These are phyloP conservation scores for Phaeoacremonium minimum DNA, from an alignment of 2,329 filamentous ascomycete genomes.

Conservation along the genomic window DNA sequence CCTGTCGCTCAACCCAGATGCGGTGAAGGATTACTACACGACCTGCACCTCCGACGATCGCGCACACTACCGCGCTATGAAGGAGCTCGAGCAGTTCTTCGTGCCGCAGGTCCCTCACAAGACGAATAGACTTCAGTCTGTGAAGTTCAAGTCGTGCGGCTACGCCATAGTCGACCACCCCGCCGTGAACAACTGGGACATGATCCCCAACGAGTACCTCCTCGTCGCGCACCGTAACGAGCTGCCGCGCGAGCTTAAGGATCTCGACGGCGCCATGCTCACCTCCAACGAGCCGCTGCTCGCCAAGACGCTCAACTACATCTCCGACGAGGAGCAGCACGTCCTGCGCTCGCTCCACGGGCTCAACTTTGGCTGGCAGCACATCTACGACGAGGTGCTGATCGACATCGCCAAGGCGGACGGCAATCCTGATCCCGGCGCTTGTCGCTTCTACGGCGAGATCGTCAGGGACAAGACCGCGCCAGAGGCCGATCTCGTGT, in stretches of 20 bases:
- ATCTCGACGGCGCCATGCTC: slow-evolving; percentile 25
- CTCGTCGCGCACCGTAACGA: slow-evolving; percentile 8
- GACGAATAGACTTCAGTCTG: slow-evolving; percentile 23
- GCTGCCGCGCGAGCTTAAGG: slow-evolving; percentile 5
- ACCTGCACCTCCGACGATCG: not conserved
- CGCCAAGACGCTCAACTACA: slow-evolving; percentile 23
- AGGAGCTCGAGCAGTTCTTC: slow-evolving; percentile 6
- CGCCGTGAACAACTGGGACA: slow-evolving; percentile 28
- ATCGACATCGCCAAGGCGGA: slow-evolving; percentile 28
- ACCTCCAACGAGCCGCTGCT: slow-evolving; percentile 27
- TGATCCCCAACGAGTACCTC: slow-evolving; percentile 20
- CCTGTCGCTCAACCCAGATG: slow-evolving; percentile 30
- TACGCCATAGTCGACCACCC: slow-evolving; percentile 42
- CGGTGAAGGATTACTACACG: not conserved
- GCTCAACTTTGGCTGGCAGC: slow-evolving; percentile 31
- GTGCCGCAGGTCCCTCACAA: slow-evolving; percentile 16
- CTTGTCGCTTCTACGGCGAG: slow-evolving; percentile 33
- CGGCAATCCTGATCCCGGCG: slow-evolving; percentile 27
- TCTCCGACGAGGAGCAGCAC: slow-evolving; percentile 20
- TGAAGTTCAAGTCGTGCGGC: slow-evolving; percentile 58
- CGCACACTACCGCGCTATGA: not conserved
- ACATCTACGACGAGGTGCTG: slow-evolving; percentile 23
- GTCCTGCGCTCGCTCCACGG: slow-evolving; percentile 24
- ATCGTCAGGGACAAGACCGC: slow-evolving; percentile 14
- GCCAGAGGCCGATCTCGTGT: not conserved